Conservation (phyloP, 2,329 filamentous ascomycete species). For the Didymella lethalis region DNA sequence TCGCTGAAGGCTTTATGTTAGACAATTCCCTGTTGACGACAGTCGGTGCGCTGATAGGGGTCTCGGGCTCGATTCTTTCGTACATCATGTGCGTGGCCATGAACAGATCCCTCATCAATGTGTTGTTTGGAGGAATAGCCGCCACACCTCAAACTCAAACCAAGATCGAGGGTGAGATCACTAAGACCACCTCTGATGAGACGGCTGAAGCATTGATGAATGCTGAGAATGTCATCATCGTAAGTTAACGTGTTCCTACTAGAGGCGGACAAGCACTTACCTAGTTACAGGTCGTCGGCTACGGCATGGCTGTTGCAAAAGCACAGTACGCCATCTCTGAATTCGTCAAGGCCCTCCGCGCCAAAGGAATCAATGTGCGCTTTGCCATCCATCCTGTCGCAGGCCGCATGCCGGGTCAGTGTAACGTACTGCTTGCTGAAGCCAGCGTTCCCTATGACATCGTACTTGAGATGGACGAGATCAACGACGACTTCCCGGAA, state of each 20-base stretch:
- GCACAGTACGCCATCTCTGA: slow-evolving; percentile 90
- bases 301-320: slow-evolving; percentile 94
- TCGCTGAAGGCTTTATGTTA: slow-evolving; percentile 91
- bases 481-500: slow-evolving; percentile 88
- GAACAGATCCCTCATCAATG: slow-evolving; percentile 89
- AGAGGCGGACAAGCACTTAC: background rate
- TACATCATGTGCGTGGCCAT: slow-evolving; percentile 76
- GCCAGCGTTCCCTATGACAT: slow-evolving; percentile 90
- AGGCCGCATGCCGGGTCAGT: slow-evolving; percentile 91
- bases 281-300: slow-evolving; percentile 70
- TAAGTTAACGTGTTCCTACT: slow-evolving; percentile 31
- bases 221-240: slow-evolving; percentile 85
- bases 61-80: slow-evolving; percentile 86
- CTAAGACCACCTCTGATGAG: slow-evolving; percentile 80
- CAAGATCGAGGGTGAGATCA: slow-evolving; percentile 82
- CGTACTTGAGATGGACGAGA: slow-evolving; percentile 94
- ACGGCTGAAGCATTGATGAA: slow-evolving; percentile 77
- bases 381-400: slow-evolving; percentile 93
- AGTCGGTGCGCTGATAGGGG: slow-evolving; percentile 85
- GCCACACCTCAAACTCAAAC: slow-evolving; percentile 68
- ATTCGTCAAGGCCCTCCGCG: slow-evolving; percentile 76
- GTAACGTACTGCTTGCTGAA: slow-evolving; percentile 88
- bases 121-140: slow-evolving; percentile 80
- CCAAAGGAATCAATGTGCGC: slow-evolving; percentile 79
- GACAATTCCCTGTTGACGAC: slow-evolving; percentile 85